Evolutionary conservation across 768 basidiomycete species (phyloP).

Genomic region (Rhizopogon vinicolor): DNA sequence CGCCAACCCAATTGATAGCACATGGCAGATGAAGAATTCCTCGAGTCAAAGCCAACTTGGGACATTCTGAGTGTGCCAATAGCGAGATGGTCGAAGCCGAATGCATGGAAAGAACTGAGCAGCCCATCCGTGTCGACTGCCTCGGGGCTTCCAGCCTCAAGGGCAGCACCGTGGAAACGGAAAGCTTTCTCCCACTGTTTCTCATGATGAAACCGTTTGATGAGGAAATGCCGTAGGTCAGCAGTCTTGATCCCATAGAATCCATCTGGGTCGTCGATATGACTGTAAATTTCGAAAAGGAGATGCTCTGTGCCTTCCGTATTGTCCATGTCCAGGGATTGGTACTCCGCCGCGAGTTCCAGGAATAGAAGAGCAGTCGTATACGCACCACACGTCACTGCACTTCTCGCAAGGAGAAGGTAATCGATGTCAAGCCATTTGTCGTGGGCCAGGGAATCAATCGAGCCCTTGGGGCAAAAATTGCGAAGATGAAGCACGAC

Average conservation of each 20-base stretch:
- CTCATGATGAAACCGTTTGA: constrained; percentile 89
- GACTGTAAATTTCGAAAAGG: constrained; percentile 88
- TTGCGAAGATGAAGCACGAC: constrained; percentile 77
- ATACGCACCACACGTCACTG: constrained; percentile 77
- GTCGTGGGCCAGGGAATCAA: constrained; percentile 51
- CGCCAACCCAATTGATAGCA: constrained; percentile 88
- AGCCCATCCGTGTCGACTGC: constrained; percentile 55
- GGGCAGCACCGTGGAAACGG: constrained; percentile 79
- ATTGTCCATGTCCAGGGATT: constrained; percentile 22
- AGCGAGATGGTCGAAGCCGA: constrained; percentile 90
- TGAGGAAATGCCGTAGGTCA: constrained; percentile 74
- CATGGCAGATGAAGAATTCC: constrained; percentile 39
- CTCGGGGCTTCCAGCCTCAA: constrained; percentile 54
- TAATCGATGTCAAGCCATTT: constrained; percentile 83
- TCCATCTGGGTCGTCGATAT: constrained; percentile 97
- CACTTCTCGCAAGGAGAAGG: constrained; percentile 62
- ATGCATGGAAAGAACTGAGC: constrained; percentile 76
- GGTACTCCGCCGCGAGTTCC: constrained; percentile 66
- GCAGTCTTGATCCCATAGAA: constrained; percentile 89
- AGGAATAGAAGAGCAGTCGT: constrained; percentile 89
- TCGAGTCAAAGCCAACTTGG: constrained; percentile 26
- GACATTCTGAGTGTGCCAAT: constrained; percentile 53
- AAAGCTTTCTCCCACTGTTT: constrained; percentile 91
- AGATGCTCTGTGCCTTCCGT: constrained; percentile 51
- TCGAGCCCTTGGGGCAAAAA: constrained; percentile 38